Conservation (phyloP, 805 yeast genomes). For the Zygosaccharomyces lentus region DNA sequence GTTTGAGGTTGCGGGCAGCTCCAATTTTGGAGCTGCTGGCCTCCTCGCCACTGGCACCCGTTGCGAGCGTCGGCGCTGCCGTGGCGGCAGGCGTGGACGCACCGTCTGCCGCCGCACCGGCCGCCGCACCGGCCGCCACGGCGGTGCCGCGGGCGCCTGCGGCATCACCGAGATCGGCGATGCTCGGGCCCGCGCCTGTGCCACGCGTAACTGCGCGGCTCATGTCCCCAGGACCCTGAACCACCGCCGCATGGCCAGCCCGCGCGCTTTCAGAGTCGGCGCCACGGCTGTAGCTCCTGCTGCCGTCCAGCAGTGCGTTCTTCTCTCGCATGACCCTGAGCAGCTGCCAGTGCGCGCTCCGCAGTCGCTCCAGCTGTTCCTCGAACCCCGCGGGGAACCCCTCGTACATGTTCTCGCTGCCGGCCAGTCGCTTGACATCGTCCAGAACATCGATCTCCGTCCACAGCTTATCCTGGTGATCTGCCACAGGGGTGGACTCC, state of each 20-base stretch:
- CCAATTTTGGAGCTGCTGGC: background rate
- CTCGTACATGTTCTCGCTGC: conserved; percentile 40
- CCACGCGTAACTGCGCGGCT: conserved; percentile 10
- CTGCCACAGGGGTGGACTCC: conserved; percentile 49
- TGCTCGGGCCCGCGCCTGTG: background rate
- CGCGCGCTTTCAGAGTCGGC: conserved; percentile 10
- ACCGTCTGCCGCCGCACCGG: background rate
- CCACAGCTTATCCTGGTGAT: conserved; percentile 76
- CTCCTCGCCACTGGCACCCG: background rate
- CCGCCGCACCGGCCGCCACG: background rate
- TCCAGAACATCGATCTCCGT: conserved; percentile 82
- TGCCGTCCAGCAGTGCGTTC: conserved; percentile 19
- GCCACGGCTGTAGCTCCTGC: conserved; percentile 9
- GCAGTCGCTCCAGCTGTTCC: conserved; percentile 42
- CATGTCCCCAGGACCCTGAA: no score
- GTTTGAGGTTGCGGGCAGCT: background rate
- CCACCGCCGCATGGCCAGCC: background rate
- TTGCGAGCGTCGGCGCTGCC: background rate
- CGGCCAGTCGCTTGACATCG: conserved; percentile 63
- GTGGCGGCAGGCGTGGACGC: background rate
- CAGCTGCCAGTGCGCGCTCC: conserved; percentile 52
- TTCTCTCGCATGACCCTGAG: conserved; percentile 34
- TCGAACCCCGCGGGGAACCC: conserved; percentile 42
- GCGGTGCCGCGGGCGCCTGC: background rate
- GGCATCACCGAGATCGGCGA: background rate